Conservation (phyloP, 2,329 filamentous ascomycete species). For the Ilyonectria robusta region DNA sequence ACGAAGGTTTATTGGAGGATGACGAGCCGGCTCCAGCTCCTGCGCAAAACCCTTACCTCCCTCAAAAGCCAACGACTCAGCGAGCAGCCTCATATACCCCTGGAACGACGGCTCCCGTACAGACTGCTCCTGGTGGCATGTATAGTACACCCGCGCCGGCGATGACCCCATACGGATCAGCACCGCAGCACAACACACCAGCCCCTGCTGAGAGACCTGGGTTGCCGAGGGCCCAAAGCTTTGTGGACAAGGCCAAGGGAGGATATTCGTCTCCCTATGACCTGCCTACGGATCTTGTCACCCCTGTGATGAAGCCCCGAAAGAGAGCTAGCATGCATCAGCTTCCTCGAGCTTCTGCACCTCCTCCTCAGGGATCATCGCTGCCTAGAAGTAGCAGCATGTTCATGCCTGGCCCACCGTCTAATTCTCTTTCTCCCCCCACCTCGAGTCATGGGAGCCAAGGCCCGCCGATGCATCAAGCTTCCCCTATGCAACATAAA, state of each 20-base stretch:
- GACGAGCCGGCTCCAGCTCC: constrained; percentile 54
- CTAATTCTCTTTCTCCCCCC: constrained; percentile 48
- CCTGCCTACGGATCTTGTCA: constrained; percentile 85
- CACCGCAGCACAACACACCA: constrained; percentile 56
- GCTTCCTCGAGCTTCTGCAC: constrained; percentile 60
- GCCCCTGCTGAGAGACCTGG: constrained; percentile 58
- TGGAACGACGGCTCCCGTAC: constrained; percentile 18
- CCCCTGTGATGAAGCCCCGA: constrained; percentile 71
- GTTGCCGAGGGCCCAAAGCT: constrained; percentile 80
- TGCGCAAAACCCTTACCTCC: constrained; percentile 46
- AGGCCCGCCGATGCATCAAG: constrained; percentile 50
- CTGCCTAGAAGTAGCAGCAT: constrained; percentile 76
- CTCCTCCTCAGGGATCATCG: constrained; percentile 58
- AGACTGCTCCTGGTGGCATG: constrained; percentile 33
- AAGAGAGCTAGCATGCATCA: constrained; percentile 74
- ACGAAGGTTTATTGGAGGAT: constrained; percentile 87
- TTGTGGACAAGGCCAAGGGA: constrained; percentile 89
- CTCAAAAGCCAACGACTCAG: constrained; percentile 38
- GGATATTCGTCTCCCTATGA: constrained; percentile 97
- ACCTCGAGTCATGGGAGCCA: constrained; percentile 50
- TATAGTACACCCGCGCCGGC: constrained; percentile 44
- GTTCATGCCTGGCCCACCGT: constrained; percentile 50
- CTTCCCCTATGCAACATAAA: constrained; percentile 51
- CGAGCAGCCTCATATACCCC: constrained; percentile 44
- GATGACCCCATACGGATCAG: constrained; percentile 40